Conservation (phyloP, 1,139 yeast species). For the Magnusiomyces suaveolens region DNA sequence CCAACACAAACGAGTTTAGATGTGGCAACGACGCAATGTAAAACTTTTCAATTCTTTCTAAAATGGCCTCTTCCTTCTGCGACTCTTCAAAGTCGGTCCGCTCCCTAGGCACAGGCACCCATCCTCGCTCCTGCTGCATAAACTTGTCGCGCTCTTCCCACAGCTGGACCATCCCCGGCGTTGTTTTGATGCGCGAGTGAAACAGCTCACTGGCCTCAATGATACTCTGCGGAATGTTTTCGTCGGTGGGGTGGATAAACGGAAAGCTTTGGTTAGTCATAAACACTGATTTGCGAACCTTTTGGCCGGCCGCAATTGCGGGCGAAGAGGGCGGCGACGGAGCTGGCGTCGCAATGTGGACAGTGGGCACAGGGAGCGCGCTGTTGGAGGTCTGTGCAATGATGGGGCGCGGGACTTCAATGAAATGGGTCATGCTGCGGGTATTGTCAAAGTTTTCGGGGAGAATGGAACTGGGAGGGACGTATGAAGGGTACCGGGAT, state of each 20-base stretch:
- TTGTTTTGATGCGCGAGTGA: conserved; percentile 51
- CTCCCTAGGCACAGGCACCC: conserved; percentile 24
- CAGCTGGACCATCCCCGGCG: conserved; percentile 55
- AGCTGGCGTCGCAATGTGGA: conserved; percentile 81
- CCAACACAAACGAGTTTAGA: conserved; percentile 53
- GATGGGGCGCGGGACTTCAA: conserved; percentile 52
- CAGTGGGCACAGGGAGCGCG: conserved; percentile 50
- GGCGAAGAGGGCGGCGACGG: conserved; percentile 78
- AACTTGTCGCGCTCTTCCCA: conserved; percentile 64
- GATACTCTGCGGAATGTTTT: conserved; percentile 58
- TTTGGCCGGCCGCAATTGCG: conserved; percentile 42
- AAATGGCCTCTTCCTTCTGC: conserved; percentile 34
- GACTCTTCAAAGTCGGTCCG: conserved; percentile 8
- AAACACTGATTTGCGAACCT: conserved; percentile 53
- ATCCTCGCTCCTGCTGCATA: conserved; percentile 71
- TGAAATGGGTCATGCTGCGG: conserved; percentile 33
- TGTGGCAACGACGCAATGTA: conserved; percentile 46
- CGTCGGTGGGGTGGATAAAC: conserved; percentile 55
- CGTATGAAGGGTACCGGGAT: conserved; percentile 64
- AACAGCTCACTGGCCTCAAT: conserved; percentile 67
- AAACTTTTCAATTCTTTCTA: conserved; percentile 51
- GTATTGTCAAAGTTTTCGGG: conserved; percentile 41
- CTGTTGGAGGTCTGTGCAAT: conserved; percentile 46
- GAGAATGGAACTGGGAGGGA: conserved; percentile 40
- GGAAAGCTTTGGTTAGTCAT: conserved; percentile 78